These are phyloP conservation scores for Ustilago bromivora DNA, from an alignment of 1,284 basidiomycete genomes.

Conservation along the genomic window DNA sequence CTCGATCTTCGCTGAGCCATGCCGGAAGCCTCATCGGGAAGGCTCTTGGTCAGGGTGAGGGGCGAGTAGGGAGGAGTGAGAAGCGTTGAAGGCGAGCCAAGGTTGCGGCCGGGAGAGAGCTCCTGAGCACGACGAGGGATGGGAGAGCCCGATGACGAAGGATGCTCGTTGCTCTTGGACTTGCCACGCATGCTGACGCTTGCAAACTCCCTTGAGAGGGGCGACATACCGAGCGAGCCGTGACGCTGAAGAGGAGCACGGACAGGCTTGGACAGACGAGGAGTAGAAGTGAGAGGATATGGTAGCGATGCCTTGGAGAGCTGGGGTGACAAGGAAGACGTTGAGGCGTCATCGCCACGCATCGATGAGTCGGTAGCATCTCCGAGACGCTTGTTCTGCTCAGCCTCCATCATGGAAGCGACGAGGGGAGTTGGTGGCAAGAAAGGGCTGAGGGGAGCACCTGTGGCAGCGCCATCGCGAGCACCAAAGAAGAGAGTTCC, in stretches of 20 bases:
- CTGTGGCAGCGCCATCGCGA: conserved; percentile 62
- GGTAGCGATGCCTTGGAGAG: conserved; percentile 20
- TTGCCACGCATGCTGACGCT: conserved; percentile 54
- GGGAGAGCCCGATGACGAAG: conserved; percentile 32
- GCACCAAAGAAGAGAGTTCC: conserved; percentile 57
- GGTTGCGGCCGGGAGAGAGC: conserved; percentile 23
- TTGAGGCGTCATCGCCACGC: conserved; percentile 12
- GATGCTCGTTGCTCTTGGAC: conserved; percentile 47
- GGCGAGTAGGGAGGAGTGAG: conserved; percentile 60
- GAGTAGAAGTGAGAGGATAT: conserved; percentile 25
- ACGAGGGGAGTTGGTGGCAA: conserved; percentile 61
- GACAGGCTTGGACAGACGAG: conserved; percentile 28
- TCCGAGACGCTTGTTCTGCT: conserved; percentile 32
- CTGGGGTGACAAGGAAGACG: conserved; percentile 27
- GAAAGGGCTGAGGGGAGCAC: conserved; percentile 61
- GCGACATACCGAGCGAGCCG: conserved; percentile 58
- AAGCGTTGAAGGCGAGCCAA: conserved; percentile 43
- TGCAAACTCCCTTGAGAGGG: conserved; percentile 54
- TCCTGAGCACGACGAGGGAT: conserved; percentile 38
- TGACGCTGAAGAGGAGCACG: conserved; percentile 46
- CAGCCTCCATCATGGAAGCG: conserved; percentile 49
- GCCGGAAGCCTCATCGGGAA: conserved; percentile 36
- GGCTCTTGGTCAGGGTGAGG: conserved; percentile 31
- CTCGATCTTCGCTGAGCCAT: conserved; percentile 37
- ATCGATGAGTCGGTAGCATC: conserved; percentile 9